Percentiles rank a stretch among this genome's conserved stretches.
phyloP scores from a whole-genome alignment of 169 alveolate genomes.

The Theileria annulata region DNA sequence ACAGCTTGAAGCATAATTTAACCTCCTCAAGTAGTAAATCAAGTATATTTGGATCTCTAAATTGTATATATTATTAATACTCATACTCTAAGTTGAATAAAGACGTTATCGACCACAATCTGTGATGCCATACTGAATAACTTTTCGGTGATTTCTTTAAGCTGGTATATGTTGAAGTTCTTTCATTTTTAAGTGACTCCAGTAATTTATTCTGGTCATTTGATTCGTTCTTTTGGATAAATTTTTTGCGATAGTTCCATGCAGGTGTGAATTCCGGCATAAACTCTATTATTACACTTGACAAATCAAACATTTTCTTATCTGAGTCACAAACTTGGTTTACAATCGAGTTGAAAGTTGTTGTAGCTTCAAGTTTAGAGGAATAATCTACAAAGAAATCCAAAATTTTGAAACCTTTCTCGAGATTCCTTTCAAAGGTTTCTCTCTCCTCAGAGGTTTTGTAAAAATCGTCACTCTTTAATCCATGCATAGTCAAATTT shows the following conservation, averaged over 20 bases:
- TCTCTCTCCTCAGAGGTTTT: conserved; percentile 58
- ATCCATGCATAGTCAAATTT: conserved; percentile 54
- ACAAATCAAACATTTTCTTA: conserved; percentile 52
- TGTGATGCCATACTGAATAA: conserved; percentile 65
- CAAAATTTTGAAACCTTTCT: conserved; percentile 49
- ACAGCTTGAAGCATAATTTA: conserved; percentile 25
- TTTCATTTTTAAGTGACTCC: conserved; percentile 18
- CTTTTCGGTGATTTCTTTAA: conserved; percentile 55
- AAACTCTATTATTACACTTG: conserved; percentile 56
- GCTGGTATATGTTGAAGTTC: conserved; percentile 8
- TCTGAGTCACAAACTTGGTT: conserved; percentile 16
- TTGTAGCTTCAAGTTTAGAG: conserved; percentile 16
- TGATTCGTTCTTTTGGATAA: conserved; percentile 6
- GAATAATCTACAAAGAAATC: conserved; percentile 47
- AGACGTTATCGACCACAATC: conserved; percentile 42
- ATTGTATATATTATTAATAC: neutral
- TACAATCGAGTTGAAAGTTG: neutral
- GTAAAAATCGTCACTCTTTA: conserved; percentile 49
- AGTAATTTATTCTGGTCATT: conserved; percentile 8
- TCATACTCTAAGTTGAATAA: conserved; percentile 28
- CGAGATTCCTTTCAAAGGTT: conserved; percentile 24
- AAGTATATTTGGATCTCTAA: conserved; percentile 12
- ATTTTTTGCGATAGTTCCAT: conserved; percentile 63
- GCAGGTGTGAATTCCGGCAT: conserved; percentile 67
- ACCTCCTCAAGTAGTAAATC: conserved; percentile 47